phyloP scores from a whole-genome alignment of 2,329 filamentous ascomycete species.

The Talaromyces atroroseus region DNA sequence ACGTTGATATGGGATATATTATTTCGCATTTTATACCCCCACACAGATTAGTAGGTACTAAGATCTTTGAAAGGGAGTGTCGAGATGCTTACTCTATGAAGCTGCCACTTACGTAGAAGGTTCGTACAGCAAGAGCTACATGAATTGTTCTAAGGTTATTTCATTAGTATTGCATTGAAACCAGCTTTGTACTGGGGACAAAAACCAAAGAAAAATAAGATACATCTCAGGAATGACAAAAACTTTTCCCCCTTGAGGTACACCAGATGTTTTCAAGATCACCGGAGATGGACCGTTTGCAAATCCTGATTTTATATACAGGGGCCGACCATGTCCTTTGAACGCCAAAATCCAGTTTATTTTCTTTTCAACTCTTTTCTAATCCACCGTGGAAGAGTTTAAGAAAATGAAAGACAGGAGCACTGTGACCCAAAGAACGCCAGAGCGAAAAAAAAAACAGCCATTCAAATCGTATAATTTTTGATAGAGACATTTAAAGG shows the following conservation, averaged over 20 bases:
- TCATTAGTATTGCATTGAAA: neutral
- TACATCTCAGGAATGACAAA: neutral
- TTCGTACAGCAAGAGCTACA: neutral
- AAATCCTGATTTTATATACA: slow-evolving; percentile 10
- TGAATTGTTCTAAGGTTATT: neutral
- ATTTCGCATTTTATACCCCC: too few relatives aligned
- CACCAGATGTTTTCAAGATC: slow-evolving; percentile 3
- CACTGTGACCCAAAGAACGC: slow-evolving; percentile 21
- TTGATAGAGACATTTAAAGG: neutral
- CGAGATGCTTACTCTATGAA: neutral
- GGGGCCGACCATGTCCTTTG: slow-evolving; percentile 17
- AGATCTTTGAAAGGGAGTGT: too few relatives aligned
- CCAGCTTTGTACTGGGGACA: neutral
- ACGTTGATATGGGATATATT: too few relatives aligned
- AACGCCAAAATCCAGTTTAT: slow-evolving; percentile 22
- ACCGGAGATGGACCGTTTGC: neutral
- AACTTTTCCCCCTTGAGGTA: neutral
- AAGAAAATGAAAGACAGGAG: slow-evolving; percentile 15
- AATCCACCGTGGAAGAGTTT: slow-evolving; percentile 15
- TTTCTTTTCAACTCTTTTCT: slow-evolving; percentile 21
- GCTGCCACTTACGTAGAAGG: neutral
- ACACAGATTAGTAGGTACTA: too few relatives aligned
- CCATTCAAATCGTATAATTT: slow-evolving; percentile 26
- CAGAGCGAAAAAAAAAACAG: slow-evolving; percentile 22
- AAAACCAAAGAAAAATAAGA: neutral